Percentiles rank a stretch among this genome's conserved stretches.
These are phyloP conservation scores for Teratosphaeria nubilosa DNA, from an alignment of 2,329 filamentous ascomycete species.

Conservation along the genomic window DNA sequence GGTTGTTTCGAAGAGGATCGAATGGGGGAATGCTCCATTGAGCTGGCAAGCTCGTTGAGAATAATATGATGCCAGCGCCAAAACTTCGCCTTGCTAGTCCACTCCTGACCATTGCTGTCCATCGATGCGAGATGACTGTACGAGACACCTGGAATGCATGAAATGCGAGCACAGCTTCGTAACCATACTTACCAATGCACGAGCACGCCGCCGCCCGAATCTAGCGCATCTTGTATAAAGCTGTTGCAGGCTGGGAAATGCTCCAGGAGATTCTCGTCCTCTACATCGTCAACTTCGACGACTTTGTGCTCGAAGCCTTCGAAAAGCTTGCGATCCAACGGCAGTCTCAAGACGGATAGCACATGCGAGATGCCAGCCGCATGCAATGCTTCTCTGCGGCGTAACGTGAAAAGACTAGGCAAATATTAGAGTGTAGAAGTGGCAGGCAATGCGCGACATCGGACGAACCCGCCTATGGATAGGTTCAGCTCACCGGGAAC, in stretches of 20 bases:
- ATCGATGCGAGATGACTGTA: background rate
- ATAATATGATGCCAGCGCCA: background rate
- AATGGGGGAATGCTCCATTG: background rate
- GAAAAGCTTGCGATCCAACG: slow-evolving; percentile 46
- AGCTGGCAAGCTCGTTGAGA: no score
- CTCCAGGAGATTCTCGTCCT: slow-evolving; percentile 75
- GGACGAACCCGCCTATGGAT: slow-evolving; percentile 66
- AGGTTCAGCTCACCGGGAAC: slow-evolving; percentile 61
- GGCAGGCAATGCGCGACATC: slow-evolving; percentile 3
- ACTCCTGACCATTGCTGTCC: background rate
- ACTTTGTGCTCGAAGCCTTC: slow-evolving; percentile 55
- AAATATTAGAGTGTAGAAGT: slow-evolving; percentile 19
- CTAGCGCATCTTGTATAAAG: slow-evolving; percentile 73
- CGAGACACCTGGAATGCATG: background rate
- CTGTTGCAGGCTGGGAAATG: slow-evolving; percentile 68
- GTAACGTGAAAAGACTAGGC: slow-evolving; percentile 65
- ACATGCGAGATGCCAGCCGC: slow-evolving; percentile 78
- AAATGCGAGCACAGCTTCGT: background rate
- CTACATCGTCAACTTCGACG: slow-evolving; percentile 82
- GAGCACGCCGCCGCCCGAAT: slow-evolving; percentile 50
- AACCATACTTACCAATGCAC: slow-evolving; percentile 56
- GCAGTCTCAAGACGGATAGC: slow-evolving; percentile 66
- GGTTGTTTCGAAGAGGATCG: background rate
- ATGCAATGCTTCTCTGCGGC: slow-evolving; percentile 58
- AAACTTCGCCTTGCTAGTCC: background rate